These are phyloP conservation scores for Clitoria ternatea DNA, from an alignment of 306 rosid species.

Conservation along the genomic window DNA sequence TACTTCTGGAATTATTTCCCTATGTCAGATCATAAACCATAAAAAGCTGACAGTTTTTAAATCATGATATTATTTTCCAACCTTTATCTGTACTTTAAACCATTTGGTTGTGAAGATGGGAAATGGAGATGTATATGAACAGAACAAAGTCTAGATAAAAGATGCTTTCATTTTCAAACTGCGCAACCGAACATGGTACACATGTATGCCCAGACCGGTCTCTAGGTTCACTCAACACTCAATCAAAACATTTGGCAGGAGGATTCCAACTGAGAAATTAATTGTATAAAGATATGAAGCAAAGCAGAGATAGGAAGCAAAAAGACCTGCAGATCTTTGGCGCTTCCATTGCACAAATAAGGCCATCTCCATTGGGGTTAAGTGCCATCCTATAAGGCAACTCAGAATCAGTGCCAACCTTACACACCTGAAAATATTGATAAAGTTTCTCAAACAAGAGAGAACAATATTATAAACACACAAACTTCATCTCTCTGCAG, in stretches of 20 bases:
- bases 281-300: neutral
- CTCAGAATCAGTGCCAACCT: constrained; percentile 55
- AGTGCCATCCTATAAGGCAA: constrained; percentile 88
- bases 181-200: neutral
- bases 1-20: neutral
- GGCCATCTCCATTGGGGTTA: constrained; percentile 70
- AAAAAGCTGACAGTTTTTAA: neutral
- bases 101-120: neutral
- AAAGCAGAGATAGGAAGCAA: constrained; percentile 22
- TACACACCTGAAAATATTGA: constrained; percentile 54
- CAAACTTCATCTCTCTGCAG: neutral
- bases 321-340: constrained; percentile 69
- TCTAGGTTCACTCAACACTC: neutral
- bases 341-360: constrained; percentile 61
- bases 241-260: neutral
- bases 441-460: constrained; percentile 13
- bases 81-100: neutral
- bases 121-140: neutral
- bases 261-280: neutral
- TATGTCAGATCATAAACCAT: neutral
- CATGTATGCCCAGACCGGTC: neutral
- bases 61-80: neutral
- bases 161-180: neutral
- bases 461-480: neutral
- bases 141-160: neutral